Evolutionary conservation across 768 basidiomycete species (phyloP), one percentile per base, ranked within the genome.

Genomic region (Kondoa subrosea): DNA sequence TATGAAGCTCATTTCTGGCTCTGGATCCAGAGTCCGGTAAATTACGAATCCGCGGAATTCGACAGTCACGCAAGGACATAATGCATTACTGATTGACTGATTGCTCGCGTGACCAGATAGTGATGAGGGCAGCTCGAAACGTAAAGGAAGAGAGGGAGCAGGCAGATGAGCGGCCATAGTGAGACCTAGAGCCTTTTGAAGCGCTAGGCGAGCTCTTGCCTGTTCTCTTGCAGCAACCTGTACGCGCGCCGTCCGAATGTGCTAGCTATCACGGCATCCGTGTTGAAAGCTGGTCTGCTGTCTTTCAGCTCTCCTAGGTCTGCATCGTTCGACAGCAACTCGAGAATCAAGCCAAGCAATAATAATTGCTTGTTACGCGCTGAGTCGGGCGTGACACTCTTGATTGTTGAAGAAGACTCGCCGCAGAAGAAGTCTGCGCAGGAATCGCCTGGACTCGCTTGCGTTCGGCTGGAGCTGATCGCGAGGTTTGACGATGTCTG

Each of bases 21-120:
- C 61, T 3, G 61, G 61, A 32, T 63, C 61, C 3, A 63, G 61
- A 3, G 33, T 27, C 12, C 61, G 61, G 34, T 63, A 63, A 32
- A 63, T 63, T 27, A 17, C 17, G 30, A 29, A 27, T 27, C n/a
- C 27, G 33, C n/a, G 17, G n/a, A 27, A 12, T n/a, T 63, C 26
- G 27, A n/a, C 29, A 32, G 14, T 31, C 29, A 63, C 26, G 8
- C 27, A 63, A n/a, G 61, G 61, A 15, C 26, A 26, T 16, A 59
- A 27, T 12, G 30, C 58, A 4, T 4, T 59, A 59, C 30, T 59
- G 14, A 27, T 4, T 14, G 25, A 25, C 25, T 8, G 14, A 59
- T 4, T 4, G 29, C 58, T 25, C 8, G 25, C 58, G 8, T 60
- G 58, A 12, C 58, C 58, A 27, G 25, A 4, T 4, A 60, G n/a